Evolutionary conservation across 345 rosid genomes (phyloP), one percentile per base, ranked within the genome.

Genomic region (Eucalyptus polyanthemos): DNA sequence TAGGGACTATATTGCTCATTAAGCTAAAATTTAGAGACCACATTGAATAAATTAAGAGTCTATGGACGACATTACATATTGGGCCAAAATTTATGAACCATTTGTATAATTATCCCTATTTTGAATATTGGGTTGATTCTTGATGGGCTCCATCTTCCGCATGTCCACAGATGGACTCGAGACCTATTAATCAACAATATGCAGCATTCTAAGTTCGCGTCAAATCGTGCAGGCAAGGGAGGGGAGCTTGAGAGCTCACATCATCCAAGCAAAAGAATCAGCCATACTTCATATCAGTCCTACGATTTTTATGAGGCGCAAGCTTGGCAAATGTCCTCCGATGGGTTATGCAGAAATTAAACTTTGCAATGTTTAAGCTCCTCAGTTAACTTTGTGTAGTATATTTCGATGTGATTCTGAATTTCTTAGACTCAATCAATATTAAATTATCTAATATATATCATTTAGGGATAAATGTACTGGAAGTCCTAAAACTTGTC

Each of bases 231-330:
- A 89, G 86, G 86, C 51, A 37, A 34, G 88, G 89, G 92, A 93
- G 87, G 86, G 44, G 76, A 92, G 91, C 86, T 56, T 76, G 44
- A 87, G 90, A 87, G 89, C 80, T 5, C 88, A 92, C 42, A 88
- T 90, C 65, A 50, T 93, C 47, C 92, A 91, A 80, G 76, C 88
- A 34, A 53, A 8, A 40, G 69, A 51, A 51, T 50, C 37, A 2
- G 44, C 85, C 47, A 76, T 22, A 40, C 47, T 22, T 37, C 85
- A 40, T 22, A 40, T 40, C 47, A 21, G 85, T 76, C 85, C 29
- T 37, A 21, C 87, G 11, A 25, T 29, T 16, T 14, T 47, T 50
- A 9, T 24, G 1, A 15, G 60, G 87, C 11, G 11, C 45, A 37
- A 14, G 16, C 22, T 83, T 5, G 19, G 37, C 19, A n/a, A 65